Conservation (phyloP, 2,329 filamentous ascomycete species). For the Hysterium pulicare region DNA sequence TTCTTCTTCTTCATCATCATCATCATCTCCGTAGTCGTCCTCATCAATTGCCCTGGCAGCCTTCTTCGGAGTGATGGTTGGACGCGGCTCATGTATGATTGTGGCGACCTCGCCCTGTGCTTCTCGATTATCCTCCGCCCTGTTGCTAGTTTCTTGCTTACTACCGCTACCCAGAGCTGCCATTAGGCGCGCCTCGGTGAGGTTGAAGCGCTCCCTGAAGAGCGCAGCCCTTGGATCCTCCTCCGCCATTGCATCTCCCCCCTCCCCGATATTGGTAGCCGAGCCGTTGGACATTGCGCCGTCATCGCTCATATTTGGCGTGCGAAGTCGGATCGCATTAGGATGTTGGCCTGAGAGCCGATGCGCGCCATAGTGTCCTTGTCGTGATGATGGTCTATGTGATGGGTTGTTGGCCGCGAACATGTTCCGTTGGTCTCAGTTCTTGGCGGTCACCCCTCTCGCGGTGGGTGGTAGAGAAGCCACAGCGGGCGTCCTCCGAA, state of each 20-base stretch:
- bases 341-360: slow-evolving; percentile 30
- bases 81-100: slow-evolving; percentile 43
- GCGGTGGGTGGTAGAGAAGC: slow-evolving; percentile 27
- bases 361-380: slow-evolving; percentile 37
- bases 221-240: slow-evolving; percentile 50
- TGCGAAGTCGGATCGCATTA: slow-evolving; percentile 39
- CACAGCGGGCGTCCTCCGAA: slow-evolving; percentile 37
- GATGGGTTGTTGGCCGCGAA: slow-evolving; percentile 17
- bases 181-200: slow-evolving; percentile 72
- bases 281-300: slow-evolving; percentile 37
- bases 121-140: slow-evolving; percentile 19
- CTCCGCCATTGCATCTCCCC: slow-evolving; percentile 41
- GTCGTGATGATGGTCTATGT: slow-evolving; percentile 41
- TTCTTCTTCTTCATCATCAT: slow-evolving; percentile 57
- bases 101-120: slow-evolving; percentile 26
- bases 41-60: slow-evolving; percentile 75
- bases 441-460: slow-evolving; percentile 36
- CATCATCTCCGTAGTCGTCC: slow-evolving; percentile 82
- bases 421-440: slow-evolving; percentile 12
- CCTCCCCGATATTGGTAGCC: slow-evolving; percentile 35
- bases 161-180: slow-evolving; percentile 62
- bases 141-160: slow-evolving; percentile 21
- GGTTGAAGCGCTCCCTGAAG: slow-evolving; percentile 75
- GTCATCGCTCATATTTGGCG: slow-evolving; percentile 46
- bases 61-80: slow-evolving; percentile 62